A percentile compares a stretch with the other conserved stretches of the same genome.
Evolutionary conservation across 2,329 filamentous ascomycete genomes (phyloP).

Genomic region (Epichloe uncinata): DNA sequence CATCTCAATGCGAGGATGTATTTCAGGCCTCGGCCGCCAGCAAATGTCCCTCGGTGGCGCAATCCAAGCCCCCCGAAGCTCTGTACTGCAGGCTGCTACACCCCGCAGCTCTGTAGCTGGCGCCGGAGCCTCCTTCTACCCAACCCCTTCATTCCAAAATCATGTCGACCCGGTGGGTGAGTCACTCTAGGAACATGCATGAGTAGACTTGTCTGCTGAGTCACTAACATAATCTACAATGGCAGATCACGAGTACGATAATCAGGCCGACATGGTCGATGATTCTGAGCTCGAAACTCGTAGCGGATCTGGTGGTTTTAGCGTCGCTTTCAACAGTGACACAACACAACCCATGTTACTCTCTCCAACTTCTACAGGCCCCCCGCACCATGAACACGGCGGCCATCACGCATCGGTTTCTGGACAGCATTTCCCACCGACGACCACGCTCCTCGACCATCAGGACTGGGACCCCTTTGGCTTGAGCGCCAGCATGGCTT

Average conservation of each 20-base stretch:
- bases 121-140: constrained; percentile 51
- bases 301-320: constrained; percentile 51
- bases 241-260: constrained; percentile 94
- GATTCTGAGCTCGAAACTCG: constrained; percentile 61
- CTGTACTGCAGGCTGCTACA: constrained; percentile 24
- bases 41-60: constrained; percentile 17
- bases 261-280: constrained; percentile 78
- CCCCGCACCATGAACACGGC: constrained; percentile 23
- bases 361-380: constrained; percentile 26
- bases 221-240: constrained; percentile 50
- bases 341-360: constrained; percentile 30
- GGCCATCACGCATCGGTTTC: constrained; percentile 19
- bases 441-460: constrained; percentile 58
- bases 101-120: constrained; percentile 23
- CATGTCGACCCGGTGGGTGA: constrained; percentile 94
- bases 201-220: constrained; percentile 34
- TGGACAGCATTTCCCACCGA: constrained; percentile 42
- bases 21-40: constrained; percentile 19
- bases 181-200: constrained; percentile 31
- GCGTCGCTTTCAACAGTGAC: constrained; percentile 37
- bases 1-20: constrained; percentile 29
- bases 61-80: constrained; percentile 15
- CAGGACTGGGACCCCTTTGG: constrained; percentile 91
- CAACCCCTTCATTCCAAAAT: constrained; percentile 72
- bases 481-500: constrained; percentile 87